phyloP scores from a whole-genome alignment of 495 filamentous ascomycete species.

The Podospora bellae-mahoneyi region DNA sequence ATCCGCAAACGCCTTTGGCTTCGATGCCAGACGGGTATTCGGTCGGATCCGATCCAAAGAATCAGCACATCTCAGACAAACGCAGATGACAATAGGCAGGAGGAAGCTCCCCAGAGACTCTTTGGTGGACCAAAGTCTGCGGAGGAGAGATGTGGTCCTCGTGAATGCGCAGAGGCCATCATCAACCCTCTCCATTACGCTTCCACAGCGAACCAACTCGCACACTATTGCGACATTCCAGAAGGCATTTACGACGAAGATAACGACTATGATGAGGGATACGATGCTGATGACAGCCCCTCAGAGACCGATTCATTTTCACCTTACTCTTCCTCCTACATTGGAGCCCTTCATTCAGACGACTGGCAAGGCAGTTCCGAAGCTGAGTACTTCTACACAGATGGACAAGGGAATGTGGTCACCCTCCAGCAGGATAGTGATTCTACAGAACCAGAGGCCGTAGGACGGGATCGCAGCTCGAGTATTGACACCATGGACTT shows the following conservation, averaged over 20 bases:
- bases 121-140: not conserved
- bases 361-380: conserved; percentile 18
- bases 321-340: not conserved
- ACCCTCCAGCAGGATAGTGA: conserved; percentile 9
- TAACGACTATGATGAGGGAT: not conserved
- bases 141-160: not conserved
- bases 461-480: not conserved
- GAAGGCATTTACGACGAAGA: not conserved
- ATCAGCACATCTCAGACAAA: not conserved
- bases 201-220: not conserved
- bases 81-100: not conserved
- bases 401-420: conserved; percentile 25
- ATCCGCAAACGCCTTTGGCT: conserved; percentile 23
- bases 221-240: not conserved
- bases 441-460: not conserved
- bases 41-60: conserved; percentile 14
- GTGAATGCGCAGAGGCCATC: not conserved
- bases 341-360: not conserved
- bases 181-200: not conserved
- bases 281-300: not conserved
- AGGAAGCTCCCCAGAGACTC: not conserved
- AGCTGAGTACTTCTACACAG: conserved; percentile 31
- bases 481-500: not conserved
- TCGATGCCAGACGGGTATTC: conserved; percentile 29
- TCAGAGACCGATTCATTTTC: not conserved